Evolutionary conservation across 163 green algal species (phyloP).

Genomic region (Prototheca cutis): DNA sequence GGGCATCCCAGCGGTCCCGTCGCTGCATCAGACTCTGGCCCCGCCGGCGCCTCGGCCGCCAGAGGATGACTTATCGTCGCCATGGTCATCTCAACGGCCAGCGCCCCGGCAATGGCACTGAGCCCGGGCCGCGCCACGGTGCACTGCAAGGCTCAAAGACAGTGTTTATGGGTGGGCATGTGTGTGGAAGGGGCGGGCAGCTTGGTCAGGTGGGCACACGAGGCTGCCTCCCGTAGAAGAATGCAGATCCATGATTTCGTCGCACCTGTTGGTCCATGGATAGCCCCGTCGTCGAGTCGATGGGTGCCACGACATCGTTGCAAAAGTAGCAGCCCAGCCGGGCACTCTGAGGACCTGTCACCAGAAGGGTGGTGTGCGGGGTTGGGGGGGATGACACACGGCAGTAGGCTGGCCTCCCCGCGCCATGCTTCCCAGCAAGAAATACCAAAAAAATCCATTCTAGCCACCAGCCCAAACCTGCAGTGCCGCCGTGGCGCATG

Average conservation of each 20-base stretch:
- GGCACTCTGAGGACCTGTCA: not conserved
- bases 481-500: constrained; percentile 74
- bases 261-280: constrained; percentile 74
- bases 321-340: constrained; percentile 97
- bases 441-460: too few species aligned
- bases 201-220: too few species aligned
- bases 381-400: too few species aligned
- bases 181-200: not conserved
- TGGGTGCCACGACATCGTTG: constrained; percentile 91
- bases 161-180: not conserved
- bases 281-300: constrained; percentile 69
- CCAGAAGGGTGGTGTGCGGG: too few species aligned
- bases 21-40: not conserved
- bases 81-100: constrained; percentile 68
- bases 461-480: constrained; percentile 1
- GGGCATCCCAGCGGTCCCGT: constrained; percentile 52
- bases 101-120: constrained; percentile 68
- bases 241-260: too few species aligned
- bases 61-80: constrained; percentile 61
- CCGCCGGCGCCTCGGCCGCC: constrained; percentile 38
- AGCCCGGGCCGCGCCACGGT: constrained; percentile 85
- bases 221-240: too few species aligned
- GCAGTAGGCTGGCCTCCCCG: too few species aligned
- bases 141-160: constrained; percentile 46
- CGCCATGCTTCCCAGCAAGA: too few species aligned